These are phyloP conservation scores for Escovopsis sp. DNA, from an alignment of 2,329 filamentous ascomycete species.

Conservation along the genomic window DNA sequence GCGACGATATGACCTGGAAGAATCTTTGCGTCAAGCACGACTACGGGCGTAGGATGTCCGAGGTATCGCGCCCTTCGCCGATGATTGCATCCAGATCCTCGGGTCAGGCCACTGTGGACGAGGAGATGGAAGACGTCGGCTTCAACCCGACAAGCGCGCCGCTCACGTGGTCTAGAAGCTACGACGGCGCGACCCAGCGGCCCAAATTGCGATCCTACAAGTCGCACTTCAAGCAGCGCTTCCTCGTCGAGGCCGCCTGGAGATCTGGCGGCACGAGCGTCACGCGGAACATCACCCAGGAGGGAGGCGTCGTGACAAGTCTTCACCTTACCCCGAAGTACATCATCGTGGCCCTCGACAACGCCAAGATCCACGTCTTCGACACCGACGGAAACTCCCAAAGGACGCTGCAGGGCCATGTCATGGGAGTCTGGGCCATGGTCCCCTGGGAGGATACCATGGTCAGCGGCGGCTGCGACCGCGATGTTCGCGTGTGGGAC, in stretches of 20 bases:
- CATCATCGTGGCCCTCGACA: slow-evolving; percentile 93
- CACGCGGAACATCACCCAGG: slow-evolving; percentile 79
- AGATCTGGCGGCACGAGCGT: slow-evolving; percentile 76
- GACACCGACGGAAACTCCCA: slow-evolving; percentile 79
- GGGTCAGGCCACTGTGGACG: slow-evolving; percentile 17
- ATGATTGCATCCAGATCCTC: slow-evolving; percentile 15
- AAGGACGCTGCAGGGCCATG: slow-evolving; percentile 81
- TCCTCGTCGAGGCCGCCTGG: slow-evolving; percentile 95
- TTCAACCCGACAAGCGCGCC: slow-evolving; percentile 31
- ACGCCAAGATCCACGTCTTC: slow-evolving; percentile 97
- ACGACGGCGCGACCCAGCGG: slow-evolving; percentile 36
- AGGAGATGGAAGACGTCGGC: slow-evolving; percentile 23
- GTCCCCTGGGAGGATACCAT: slow-evolving; percentile 92
- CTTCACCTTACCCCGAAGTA: slow-evolving; percentile 88
- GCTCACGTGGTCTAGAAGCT: slow-evolving; percentile 30
- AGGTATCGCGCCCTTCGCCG: slow-evolving; percentile 25
- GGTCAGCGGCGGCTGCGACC: slow-evolving; percentile 90
- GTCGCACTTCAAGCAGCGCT: slow-evolving; percentile 93
- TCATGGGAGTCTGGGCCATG: slow-evolving; percentile 99
- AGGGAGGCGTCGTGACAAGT: slow-evolving; percentile 93
- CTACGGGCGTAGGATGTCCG: slow-evolving; percentile 49
- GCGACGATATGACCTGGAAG: slow-evolving; percentile 97
- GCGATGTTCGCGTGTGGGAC: slow-evolving; percentile 94
- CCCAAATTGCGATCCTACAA: slow-evolving; percentile 72
- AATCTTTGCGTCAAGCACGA: slow-evolving; percentile 92